phyloP scores from a whole-genome alignment of 306 rosid genomes.

The Spatholobus suberectus region DNA sequence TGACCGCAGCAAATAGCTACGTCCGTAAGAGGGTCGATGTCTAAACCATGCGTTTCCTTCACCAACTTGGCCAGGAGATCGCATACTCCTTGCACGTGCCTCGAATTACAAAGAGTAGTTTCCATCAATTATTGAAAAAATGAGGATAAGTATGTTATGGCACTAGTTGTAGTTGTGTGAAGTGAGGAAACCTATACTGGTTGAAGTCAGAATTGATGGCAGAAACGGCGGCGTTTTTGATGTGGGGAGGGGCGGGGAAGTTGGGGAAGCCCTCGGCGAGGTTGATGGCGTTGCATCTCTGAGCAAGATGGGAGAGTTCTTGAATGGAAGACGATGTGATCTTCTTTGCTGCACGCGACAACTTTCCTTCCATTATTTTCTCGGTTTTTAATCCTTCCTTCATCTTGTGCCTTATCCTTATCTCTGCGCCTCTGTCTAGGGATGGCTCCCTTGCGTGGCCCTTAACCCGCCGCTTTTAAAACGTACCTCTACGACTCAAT shows the following conservation, averaged over 20 bases:
- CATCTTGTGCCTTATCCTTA: background rate
- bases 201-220: constrained; percentile 84
- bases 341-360: constrained; percentile 69
- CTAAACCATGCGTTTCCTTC: constrained; percentile 75
- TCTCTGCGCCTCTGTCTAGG: background rate
- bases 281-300: constrained; percentile 75
- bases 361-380: constrained; percentile 58
- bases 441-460: too few species aligned
- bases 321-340: constrained; percentile 79
- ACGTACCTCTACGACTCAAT: too few species aligned
- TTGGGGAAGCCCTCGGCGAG: constrained; percentile 93
- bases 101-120: constrained; percentile 15
- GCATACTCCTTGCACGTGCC: constrained; percentile 87
- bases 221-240: constrained; percentile 75
- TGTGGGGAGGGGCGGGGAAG: constrained; percentile 75
- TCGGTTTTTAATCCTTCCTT: background rate
- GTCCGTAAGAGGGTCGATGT: constrained; percentile 76
- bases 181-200: constrained; percentile 64
- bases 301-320: constrained; percentile 79
- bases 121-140: background rate
- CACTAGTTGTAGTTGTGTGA: background rate
- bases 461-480: too few species aligned
- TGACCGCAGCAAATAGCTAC: constrained; percentile 87
- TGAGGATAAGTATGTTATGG: background rate
- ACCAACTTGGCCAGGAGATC: constrained; percentile 58